Percentiles rank a stretch among this genome's conserved stretches.
phyloP scores from a whole-genome alignment of 305 asterid species.

The Fraxinus nigra region DNA sequence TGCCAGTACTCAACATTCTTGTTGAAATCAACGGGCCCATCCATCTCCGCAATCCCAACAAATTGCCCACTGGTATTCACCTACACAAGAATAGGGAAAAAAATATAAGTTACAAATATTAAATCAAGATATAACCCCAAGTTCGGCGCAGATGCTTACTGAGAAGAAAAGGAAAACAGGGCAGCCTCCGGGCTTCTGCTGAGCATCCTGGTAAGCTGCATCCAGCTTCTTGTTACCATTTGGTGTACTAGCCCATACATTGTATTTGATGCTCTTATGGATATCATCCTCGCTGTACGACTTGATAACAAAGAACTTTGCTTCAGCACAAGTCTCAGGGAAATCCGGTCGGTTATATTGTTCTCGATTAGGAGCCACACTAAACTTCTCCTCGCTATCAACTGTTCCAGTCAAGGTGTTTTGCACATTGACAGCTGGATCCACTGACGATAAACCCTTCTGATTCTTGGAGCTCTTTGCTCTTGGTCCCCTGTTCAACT shows the following conservation, averaged over 20 bases:
- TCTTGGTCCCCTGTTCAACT: conserved; percentile 72
- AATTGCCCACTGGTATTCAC: conserved; percentile 66
- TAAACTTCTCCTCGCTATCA: conserved; percentile 36
- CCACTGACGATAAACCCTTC: conserved; percentile 43
- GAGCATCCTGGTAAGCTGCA: conserved; percentile 55
- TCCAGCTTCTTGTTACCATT: conserved; percentile 74
- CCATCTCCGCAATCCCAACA: conserved; percentile 68
- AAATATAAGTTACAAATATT: not conserved
- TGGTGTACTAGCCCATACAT: conserved; percentile 76
- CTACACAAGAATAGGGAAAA: conserved; percentile 16
- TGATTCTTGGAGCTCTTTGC: conserved; percentile 46
- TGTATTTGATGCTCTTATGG: conserved; percentile 73
- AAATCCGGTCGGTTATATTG: conserved; percentile 48
- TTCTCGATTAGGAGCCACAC: conserved; percentile 44
- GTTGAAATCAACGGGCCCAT: conserved; percentile 56
- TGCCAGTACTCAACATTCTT: conserved; percentile 67
- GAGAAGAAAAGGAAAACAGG: conserved; percentile 73
- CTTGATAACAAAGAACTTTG: conserved; percentile 64
- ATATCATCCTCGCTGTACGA: conserved; percentile 81
- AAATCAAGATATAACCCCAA: not conserved
- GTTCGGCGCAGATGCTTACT: conserved; percentile 29
- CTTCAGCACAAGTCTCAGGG: conserved; percentile 40
- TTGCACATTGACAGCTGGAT: conserved; percentile 57
- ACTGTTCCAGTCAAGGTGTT: conserved; percentile 36
- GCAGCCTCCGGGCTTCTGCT: conserved; percentile 47